Conservation (phyloP, 176 grass and related monocot genomes). For the Rhynchospora breviuscula region DNA sequence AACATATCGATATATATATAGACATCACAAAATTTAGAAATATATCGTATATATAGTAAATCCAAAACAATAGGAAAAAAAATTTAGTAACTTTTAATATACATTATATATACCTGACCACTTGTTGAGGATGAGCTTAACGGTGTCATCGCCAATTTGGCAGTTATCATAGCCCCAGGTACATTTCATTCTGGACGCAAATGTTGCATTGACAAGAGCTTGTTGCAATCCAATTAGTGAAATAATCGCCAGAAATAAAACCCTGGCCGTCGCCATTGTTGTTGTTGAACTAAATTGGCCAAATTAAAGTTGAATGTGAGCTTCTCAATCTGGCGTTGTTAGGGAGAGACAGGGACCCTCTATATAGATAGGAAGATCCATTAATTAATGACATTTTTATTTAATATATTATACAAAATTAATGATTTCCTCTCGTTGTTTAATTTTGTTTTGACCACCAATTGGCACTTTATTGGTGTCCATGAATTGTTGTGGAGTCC, state of each 20-base stretch:
- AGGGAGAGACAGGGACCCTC: not conserved
- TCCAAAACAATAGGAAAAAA: not conserved
- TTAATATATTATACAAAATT: not conserved
- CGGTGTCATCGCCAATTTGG: not conserved
- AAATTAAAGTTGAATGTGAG: not conserved
- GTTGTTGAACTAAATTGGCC: not conserved
- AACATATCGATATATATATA: not conserved
- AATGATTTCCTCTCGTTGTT: not conserved
- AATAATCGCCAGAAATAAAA: constrained; percentile 17
- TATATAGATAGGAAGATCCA: constrained; percentile 6
- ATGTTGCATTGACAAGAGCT: constrained; percentile 3
- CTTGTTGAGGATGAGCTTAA: constrained; percentile 23
- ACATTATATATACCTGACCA: constrained; percentile 26
- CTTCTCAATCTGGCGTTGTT: not conserved
- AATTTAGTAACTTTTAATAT: not conserved
- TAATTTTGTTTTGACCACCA: constrained; percentile 8
- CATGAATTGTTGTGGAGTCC: not conserved
- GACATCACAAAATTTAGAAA: not conserved
- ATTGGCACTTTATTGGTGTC: constrained; percentile 19
- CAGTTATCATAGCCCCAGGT: constrained; percentile 22
- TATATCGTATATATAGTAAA: not conserved
- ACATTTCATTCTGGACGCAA: not conserved
- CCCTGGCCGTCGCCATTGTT: not conserved
- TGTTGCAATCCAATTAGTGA: constrained; percentile 5
- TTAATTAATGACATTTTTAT: not conserved